These are phyloP conservation scores for Erodium chrysanthum DNA, from an alignment of 441 rosid genomes.

Conservation along the genomic window DNA sequence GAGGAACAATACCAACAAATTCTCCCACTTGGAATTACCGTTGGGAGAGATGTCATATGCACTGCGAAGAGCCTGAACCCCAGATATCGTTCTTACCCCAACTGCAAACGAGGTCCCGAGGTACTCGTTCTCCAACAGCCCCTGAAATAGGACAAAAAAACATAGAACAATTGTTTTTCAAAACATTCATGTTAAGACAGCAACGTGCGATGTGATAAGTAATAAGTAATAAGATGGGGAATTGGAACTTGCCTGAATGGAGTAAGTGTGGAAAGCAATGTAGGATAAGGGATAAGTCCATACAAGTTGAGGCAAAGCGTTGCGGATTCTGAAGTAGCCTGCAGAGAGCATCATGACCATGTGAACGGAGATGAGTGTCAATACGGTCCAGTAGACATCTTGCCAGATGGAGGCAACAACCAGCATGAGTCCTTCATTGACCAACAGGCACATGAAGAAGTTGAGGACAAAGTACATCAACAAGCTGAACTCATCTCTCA, in stretches of 20 bases:
- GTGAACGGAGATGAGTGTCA: constrained; percentile 58
- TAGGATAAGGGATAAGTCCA: constrained; percentile 90
- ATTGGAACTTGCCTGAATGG: constrained; percentile 57
- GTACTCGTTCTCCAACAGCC: constrained; percentile 89
- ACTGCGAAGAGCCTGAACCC: constrained; percentile 60
- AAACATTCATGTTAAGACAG: neutral
- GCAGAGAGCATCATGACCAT: constrained; percentile 94
- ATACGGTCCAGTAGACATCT: constrained; percentile 67
- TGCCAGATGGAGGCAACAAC: constrained; percentile 57
- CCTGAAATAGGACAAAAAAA: constrained; percentile 36
- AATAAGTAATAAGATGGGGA: too few relatives aligned
- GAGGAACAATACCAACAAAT: constrained; percentile 58
- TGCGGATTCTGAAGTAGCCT: constrained; percentile 80
- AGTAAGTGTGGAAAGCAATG: constrained; percentile 78
- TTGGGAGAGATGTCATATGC: constrained; percentile 68
- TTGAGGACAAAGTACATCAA: constrained; percentile 97
- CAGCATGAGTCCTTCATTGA: constrained; percentile 83
- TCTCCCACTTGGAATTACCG: constrained; percentile 73
- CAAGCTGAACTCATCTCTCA: constrained; percentile 82
- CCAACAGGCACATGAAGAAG: constrained; percentile 80
- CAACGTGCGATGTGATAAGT: neutral
- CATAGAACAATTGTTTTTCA: neutral
- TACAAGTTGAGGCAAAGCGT: constrained; percentile 63
- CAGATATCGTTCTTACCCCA: constrained; percentile 84
- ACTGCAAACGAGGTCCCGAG: constrained; percentile 71